phyloP scores from a whole-genome alignment of 331 rosid species.

The Stylosanthes scabra region DNA sequence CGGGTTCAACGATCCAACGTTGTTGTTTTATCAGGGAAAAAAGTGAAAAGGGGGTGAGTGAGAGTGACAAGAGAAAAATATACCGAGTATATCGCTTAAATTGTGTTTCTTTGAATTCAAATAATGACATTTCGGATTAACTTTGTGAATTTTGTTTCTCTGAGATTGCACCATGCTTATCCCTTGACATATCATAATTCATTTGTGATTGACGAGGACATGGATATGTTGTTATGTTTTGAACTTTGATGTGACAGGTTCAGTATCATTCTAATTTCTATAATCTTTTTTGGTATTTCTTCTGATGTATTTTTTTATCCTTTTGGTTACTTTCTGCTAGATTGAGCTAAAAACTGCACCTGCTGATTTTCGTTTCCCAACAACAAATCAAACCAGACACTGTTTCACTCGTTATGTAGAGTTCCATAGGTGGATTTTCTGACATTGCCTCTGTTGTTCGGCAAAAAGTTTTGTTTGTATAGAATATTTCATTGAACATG shows the following conservation, averaged over 20 bases:
- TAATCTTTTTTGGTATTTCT: background rate
- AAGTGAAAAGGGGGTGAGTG: background rate
- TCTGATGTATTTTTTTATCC: background rate
- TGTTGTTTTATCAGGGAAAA: background rate
- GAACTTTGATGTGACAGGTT: constrained; percentile 19
- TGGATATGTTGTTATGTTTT: background rate
- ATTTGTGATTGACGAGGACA: background rate
- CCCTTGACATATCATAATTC: background rate
- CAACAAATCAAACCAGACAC: constrained; percentile 93
- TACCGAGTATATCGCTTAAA: background rate
- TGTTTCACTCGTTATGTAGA: constrained; percentile 95
- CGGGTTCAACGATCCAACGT: constrained; percentile 13
- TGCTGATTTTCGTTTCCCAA: constrained; percentile 94
- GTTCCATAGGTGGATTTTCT: constrained; percentile 73
- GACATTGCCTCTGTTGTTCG: constrained; percentile 17
- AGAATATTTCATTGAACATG: constrained; percentile 29
- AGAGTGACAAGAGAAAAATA: background rate
- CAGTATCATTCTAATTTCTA: constrained; percentile 10
- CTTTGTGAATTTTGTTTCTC: constrained; percentile 7
- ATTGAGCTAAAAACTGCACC: constrained; percentile 95
- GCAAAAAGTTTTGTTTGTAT: background rate
- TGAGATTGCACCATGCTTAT: background rate
- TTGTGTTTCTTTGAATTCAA: constrained; percentile 6
- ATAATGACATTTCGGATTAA: constrained; percentile 17
- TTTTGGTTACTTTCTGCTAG: constrained; percentile 51